Conservation (phyloP, 345 rosid species). For the Balakata baccata region DNA sequence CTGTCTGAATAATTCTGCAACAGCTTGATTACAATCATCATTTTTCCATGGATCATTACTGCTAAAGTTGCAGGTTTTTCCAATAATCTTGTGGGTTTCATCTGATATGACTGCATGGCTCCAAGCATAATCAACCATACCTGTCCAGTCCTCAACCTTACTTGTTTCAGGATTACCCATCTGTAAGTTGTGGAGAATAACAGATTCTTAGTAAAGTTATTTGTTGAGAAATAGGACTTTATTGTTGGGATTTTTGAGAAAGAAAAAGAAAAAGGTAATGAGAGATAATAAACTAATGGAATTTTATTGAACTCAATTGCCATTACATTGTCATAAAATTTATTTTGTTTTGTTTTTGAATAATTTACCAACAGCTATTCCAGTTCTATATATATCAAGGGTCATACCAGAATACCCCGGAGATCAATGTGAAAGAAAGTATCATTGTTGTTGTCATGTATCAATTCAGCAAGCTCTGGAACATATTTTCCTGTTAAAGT, state of each 20-base stretch:
- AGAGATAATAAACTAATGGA: no score
- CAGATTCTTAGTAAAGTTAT: background rate
- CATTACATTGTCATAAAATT: no score
- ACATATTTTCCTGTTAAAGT: slow-evolving; percentile 62
- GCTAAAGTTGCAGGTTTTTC: slow-evolving; percentile 51
- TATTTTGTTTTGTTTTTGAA: no score
- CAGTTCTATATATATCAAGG: background rate
- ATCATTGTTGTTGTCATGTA: slow-evolving; percentile 57
- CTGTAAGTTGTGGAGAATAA: slow-evolving; percentile 25
- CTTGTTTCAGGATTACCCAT: slow-evolving; percentile 90
- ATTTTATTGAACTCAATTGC: no score
- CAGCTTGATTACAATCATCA: slow-evolving; percentile 44
- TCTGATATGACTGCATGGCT: slow-evolving; percentile 90
- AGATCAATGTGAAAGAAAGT: slow-evolving; percentile 55
- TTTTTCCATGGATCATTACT: slow-evolving; percentile 62
- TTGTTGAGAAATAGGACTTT: background rate
- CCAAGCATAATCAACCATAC: slow-evolving; percentile 86
- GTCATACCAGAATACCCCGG: slow-evolving; percentile 73
- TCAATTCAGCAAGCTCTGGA: slow-evolving; percentile 79
- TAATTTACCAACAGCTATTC: no score
- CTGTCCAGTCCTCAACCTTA: slow-evolving; percentile 75
- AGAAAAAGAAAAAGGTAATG: no score
- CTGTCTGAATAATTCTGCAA: slow-evolving; percentile 60
- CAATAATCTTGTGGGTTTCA: slow-evolving; percentile 60
- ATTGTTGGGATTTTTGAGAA: no score